A percentile compares a stretch with the other conserved stretches of the same genome.
Evolutionary conservation across 768 basidiomycete genomes (phyloP).

Genomic region (Hebeloma cylindrosporum): DNA sequence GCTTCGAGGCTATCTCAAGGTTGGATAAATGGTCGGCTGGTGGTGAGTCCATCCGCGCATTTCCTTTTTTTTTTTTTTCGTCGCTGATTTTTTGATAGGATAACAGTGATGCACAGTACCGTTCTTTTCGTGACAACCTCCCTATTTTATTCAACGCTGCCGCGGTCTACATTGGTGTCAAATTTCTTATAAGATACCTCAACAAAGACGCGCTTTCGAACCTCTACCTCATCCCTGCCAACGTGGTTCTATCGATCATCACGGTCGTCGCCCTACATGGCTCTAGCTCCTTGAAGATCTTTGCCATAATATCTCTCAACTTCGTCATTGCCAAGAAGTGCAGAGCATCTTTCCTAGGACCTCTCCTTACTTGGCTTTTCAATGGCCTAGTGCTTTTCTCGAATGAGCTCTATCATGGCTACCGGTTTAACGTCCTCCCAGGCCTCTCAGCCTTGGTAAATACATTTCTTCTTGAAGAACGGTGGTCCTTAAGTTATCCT

Average conservation of each 20-base stretch:
- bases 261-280: constrained; percentile 82
- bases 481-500: constrained; percentile 1
- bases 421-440: constrained; percentile 58
- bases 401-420: constrained; percentile 78
- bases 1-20: constrained; percentile 58
- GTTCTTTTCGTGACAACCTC: constrained; percentile 80
- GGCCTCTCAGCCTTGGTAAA: constrained; percentile 62
- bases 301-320: constrained; percentile 69
- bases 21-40: constrained; percentile 78
- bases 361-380: constrained; percentile 71
- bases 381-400: constrained; percentile 72
- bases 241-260: constrained; percentile 56
- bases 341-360: constrained; percentile 43
- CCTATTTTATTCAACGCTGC: constrained; percentile 54
- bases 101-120: constrained; percentile 89
- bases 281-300: constrained; percentile 72
- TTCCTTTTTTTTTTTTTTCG: too few species aligned
- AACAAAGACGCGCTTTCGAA: constrained; percentile 23
- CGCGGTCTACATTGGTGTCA: constrained; percentile 54
- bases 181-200: constrained; percentile 46
- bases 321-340: constrained; percentile 57
- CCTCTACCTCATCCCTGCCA: constrained; percentile 52
- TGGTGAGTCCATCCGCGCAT: too few species aligned
- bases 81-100: constrained; percentile 55
- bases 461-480: constrained; percentile 6